These are phyloP conservation scores for Daldinia eschscholtzii DNA, from an alignment of 2,329 filamentous ascomycete species.

Conservation along the genomic window DNA sequence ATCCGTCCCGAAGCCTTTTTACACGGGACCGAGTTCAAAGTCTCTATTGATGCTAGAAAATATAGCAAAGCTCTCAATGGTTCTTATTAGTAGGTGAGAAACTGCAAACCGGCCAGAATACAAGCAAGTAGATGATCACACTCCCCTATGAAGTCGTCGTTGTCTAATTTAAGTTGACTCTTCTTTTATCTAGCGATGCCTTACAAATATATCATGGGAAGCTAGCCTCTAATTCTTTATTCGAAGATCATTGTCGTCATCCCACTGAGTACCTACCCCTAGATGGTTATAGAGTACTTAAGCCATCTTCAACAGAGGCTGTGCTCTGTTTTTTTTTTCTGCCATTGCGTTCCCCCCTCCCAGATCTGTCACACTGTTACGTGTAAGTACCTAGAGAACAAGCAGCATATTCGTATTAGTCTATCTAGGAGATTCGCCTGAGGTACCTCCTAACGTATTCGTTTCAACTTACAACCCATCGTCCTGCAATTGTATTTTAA, in stretches of 20 bases:
- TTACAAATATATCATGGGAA: constrained; percentile 1
- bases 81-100: constrained; percentile 2
- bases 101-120: constrained; percentile 1
- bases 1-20: constrained; percentile 24
- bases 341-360: constrained; percentile 22
- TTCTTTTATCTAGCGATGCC: constrained; percentile 9
- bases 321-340: constrained; percentile 10
- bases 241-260: constrained; percentile 27
- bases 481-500: not conserved
- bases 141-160: constrained; percentile 11
- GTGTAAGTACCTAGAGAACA: constrained; percentile 9
- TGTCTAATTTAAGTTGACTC: constrained; percentile 22
- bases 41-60: constrained; percentile 28
- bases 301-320: constrained; percentile 26
- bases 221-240: not conserved
- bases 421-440: not conserved
- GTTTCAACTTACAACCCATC: not conserved
- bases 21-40: constrained; percentile 19
- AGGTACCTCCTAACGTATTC: not conserved
- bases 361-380: constrained; percentile 16
- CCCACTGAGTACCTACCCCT: constrained; percentile 6
- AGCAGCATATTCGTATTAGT: not conserved
- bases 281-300: constrained; percentile 15
- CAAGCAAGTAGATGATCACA: constrained; percentile 4
- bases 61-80: constrained; percentile 12